These are phyloP conservation scores for Laguncularia racemosa DNA, from an alignment of 345 rosid species.

Conservation along the genomic window DNA sequence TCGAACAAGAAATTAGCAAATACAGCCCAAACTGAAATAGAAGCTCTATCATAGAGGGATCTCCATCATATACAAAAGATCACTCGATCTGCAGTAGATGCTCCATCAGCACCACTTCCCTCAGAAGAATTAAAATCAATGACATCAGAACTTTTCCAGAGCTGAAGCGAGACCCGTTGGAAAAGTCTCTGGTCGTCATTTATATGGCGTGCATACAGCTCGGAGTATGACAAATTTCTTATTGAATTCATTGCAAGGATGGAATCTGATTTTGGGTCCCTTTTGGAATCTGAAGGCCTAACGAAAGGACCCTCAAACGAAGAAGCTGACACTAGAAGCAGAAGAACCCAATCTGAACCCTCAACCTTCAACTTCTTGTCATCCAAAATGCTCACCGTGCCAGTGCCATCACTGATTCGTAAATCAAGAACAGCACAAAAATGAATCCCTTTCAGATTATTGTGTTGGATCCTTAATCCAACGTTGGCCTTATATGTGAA, in stretches of 20 bases:
- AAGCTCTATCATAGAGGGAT: conserved; percentile 79
- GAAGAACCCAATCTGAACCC: conserved; percentile 71
- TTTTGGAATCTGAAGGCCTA: conserved; percentile 64
- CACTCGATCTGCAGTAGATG: conserved; percentile 67
- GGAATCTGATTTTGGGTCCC: conserved; percentile 47
- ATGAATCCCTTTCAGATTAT: conserved; percentile 52
- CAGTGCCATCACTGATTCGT: conserved; percentile 46
- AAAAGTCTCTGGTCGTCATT: conserved; percentile 70
- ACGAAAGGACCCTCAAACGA: conserved; percentile 80
- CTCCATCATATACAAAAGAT: conserved; percentile 66
- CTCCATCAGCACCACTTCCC: conserved; percentile 14
- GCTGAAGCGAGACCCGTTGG: conserved; percentile 63
- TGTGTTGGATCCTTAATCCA: no score
- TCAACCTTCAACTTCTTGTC: conserved; percentile 61
- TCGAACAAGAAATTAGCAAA: conserved; percentile 81
- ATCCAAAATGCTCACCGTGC: conserved; percentile 37
- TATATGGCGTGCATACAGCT: conserved; percentile 59
- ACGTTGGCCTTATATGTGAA: no score
- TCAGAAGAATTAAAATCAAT: conserved; percentile 7
- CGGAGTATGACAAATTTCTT: conserved; percentile 45
- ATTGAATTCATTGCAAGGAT: conserved; percentile 29
- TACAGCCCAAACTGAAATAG: conserved; percentile 80
- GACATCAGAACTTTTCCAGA: conserved; percentile 34
- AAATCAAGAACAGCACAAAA: conserved; percentile 64
- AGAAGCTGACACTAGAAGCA: conserved; percentile 55